Evolutionary conservation across 257 asterid genomes (phyloP).

Genomic region (Euphrasia confusa): DNA sequence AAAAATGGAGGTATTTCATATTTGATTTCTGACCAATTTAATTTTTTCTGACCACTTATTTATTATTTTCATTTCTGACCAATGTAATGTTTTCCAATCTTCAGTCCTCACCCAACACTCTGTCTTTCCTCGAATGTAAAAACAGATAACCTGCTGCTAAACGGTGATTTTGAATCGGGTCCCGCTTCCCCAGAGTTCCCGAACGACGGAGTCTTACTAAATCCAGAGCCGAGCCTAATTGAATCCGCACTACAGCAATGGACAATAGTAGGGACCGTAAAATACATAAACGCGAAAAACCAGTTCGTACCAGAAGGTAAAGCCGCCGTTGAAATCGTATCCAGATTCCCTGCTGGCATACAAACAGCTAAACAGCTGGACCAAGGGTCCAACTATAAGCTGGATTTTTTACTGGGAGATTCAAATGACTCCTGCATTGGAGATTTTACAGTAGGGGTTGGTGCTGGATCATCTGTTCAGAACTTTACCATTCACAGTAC

Average conservation of each 20-base stretch:
- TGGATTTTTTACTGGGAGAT: constrained; percentile 61
- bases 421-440: constrained; percentile 62
- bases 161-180: constrained; percentile 63
- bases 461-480: constrained; percentile 45
- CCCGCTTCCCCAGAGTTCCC: constrained; percentile 41
- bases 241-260: constrained; percentile 58
- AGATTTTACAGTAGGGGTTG: constrained; percentile 41
- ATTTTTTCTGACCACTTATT: too few species aligned
- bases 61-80: not conserved
- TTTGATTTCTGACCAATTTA: not conserved
- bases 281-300: constrained; percentile 42
- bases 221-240: constrained; percentile 44
- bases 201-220: constrained; percentile 39
- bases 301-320: constrained; percentile 51
- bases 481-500: constrained; percentile 45
- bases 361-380: constrained; percentile 43
- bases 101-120: not conserved
- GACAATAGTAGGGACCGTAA: constrained; percentile 51
- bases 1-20: too few species aligned
- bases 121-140: not conserved
- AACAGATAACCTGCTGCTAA: constrained; percentile 41
- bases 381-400: constrained; percentile 34
- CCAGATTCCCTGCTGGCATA: constrained; percentile 40
- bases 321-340: constrained; percentile 52
- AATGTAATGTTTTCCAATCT: not conserved